Evolutionary conservation across 352 stramenopile species (phyloP), one percentile per base, ranked within the genome.

Genomic region (Globisporangium uncinulatum): DNA sequence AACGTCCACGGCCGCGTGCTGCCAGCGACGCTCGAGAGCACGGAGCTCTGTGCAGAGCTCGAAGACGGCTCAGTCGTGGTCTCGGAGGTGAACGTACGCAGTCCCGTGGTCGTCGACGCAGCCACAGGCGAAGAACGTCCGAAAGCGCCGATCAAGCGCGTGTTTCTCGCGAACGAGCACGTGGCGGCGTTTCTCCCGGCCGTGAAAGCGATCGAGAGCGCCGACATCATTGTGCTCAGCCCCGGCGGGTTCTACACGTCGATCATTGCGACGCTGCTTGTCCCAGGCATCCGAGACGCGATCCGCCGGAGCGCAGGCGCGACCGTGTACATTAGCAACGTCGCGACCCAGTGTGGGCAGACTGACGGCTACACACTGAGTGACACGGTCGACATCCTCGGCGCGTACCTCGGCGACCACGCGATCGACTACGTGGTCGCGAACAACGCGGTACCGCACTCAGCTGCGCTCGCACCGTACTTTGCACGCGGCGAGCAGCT

Each of bases 321-420:
- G 19, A 89, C 76, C 0, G 84, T 94, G 11, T 94, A 94, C 63
- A 82, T 94, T 54, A 92, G 82, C 71, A 94, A 94, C 50, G 82
- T 94, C 39, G 83, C 84, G 1, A 94, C 84, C 17, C 84, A 94
- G 32, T 86, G 73, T 59, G 84, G 84, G 0, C 84, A 94, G 50
- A 92, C 84, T 0, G 84, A 94, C 53, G 82, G 75, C 8, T 90
- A 89, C 63, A 89, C 80, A 17, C 66, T 94, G 3, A 61, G 66
- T 4, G 76, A 88, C 56, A 92, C 82, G 21, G 61, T 94, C 4
- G 70, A 86, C 0, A 69, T 84, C 32, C 61, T 94, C 55, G 70
- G 69, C 42, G 63, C 66, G 49, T 94, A 94, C 63, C 59, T 94
- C 1, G 84, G 84, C 14, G 70, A 72, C 5, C 79, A 89, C 60